Percentiles rank a stretch among this genome's conserved stretches.
Conservation (phyloP, 202 grass and related monocot species). For the Hordeum pubiflorum region DNA sequence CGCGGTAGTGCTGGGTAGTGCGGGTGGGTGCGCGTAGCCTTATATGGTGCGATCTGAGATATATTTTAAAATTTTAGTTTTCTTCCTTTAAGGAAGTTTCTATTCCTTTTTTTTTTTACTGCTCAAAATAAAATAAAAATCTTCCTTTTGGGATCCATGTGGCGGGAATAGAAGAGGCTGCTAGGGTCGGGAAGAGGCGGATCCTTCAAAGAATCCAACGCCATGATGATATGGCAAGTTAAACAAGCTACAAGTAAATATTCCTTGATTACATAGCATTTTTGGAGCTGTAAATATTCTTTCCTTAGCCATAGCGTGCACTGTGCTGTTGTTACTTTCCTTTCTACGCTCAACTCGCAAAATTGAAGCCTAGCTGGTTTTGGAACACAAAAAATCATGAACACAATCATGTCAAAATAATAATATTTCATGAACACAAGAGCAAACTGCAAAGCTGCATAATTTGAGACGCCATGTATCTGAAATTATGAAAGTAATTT, state of each 20-base stretch:
- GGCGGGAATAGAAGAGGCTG: background rate
- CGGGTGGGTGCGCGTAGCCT: conserved; percentile 25
- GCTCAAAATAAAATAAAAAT: no score
- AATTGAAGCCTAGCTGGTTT: background rate
- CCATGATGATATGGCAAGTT: background rate
- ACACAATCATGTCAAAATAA: no score
- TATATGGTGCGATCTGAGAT: conserved; percentile 8
- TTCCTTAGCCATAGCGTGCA: background rate
- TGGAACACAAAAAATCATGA: background rate
- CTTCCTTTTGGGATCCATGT: background rate
- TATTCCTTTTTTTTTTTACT: background rate
- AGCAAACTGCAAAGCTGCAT: no score
- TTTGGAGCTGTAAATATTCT: background rate
- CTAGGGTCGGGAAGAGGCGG: background rate
- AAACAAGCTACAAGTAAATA: background rate
- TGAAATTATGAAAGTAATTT: no score
- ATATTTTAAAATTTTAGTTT: background rate
- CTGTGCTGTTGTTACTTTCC: background rate
- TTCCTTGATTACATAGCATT: background rate
- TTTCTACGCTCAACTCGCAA: background rate
- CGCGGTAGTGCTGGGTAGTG: background rate
- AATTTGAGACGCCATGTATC: no score
- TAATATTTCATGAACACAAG: no score
- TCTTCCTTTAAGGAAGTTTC: background rate
- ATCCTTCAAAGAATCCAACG: background rate